Base-by-base conservation (phyloP, 2,329 filamentous ascomycete genomes). In the Sporothrix mexicana region DNA sequence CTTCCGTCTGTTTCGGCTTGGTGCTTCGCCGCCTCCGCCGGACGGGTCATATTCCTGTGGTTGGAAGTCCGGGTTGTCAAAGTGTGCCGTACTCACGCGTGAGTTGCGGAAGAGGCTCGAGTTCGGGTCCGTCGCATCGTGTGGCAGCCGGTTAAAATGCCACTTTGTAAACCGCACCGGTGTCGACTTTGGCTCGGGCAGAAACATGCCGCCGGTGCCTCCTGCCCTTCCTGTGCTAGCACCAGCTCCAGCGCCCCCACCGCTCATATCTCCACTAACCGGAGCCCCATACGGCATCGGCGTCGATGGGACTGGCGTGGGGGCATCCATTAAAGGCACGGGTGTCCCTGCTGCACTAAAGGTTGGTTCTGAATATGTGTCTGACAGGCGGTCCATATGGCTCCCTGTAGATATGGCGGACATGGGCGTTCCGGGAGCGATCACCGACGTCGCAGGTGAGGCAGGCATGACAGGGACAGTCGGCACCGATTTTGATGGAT, bases 51-150 rank as follows among this genome's bases (percentile, higher is more conserved):
- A 88, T 78, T 86, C 85, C 75, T 88, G 86, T 0, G 87, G 87
- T 73, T 88, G 86, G 75, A 89, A 88, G 75, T 88, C 85, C 55
- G 88, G 88, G 75, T 92, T 92, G 74, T 89, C 88, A 76, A 88
- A 92, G 78, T 92, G 90, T 0, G 90, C 89, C 64, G 86, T 86
- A 77, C 91, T 92, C 81, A 88, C 91, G 71, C 91, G 88, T 70
- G 87, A 90, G 76, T 91, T 91, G 77, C 89, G 90, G 77, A 92
- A 92, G 0, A 87, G 88, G 69, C 83, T 86, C 1, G 73, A 62
- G 2, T 72, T 71, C 5, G 55, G 70, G 43, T 66, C 62, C 4
- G 59, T 74, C 30, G 49, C 62, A 25, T 73, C 68, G 69, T 71
- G 73, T 10, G 59, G 25, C 1, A 53, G 25, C 3, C 62, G 49